Percentiles rank a stretch among this genome's conserved stretches.
phyloP scores from a whole-genome alignment of 108 stramenopile genomes.

The Aurantiochytrium sp. region DNA sequence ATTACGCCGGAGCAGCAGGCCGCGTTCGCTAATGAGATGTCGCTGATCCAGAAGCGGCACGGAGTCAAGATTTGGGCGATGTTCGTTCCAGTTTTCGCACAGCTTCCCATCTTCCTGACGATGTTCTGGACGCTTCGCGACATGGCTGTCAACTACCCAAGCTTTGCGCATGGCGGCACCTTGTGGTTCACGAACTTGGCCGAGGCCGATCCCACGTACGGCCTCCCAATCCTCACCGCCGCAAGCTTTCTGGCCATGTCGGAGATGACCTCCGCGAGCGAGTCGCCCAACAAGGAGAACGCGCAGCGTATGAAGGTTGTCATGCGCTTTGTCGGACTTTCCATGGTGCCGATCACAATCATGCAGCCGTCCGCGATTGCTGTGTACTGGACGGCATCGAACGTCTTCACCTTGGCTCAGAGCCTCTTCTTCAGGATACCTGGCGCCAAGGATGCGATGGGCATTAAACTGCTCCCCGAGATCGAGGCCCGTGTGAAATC shows the following conservation, averaged over 20 bases:
- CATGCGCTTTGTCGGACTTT: background rate
- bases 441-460: background rate
- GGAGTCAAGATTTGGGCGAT: background rate
- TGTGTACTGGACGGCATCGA: background rate
- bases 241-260: background rate
- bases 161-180: background rate
- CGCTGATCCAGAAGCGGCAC: background rate
- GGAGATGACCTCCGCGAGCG: background rate
- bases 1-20: background rate
- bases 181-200: background rate
- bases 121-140: constrained; percentile 28
- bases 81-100: background rate
- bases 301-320: background rate
- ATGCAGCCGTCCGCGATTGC: constrained; percentile 5
- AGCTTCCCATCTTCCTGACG: background rate
- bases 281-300: background rate
- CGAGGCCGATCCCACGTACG: constrained; percentile 19
- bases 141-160: background rate
- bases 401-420: background rate
- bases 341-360: background rate
- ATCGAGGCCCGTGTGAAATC: background rate
- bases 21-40: background rate
- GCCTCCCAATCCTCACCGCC: background rate
- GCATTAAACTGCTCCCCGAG: background rate
- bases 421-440: background rate